Percentiles rank a stretch among this genome's conserved stretches.
Evolutionary conservation across 768 basidiomycete genomes (phyloP).

Genomic region (Coprinopsis marcescibilis): DNA sequence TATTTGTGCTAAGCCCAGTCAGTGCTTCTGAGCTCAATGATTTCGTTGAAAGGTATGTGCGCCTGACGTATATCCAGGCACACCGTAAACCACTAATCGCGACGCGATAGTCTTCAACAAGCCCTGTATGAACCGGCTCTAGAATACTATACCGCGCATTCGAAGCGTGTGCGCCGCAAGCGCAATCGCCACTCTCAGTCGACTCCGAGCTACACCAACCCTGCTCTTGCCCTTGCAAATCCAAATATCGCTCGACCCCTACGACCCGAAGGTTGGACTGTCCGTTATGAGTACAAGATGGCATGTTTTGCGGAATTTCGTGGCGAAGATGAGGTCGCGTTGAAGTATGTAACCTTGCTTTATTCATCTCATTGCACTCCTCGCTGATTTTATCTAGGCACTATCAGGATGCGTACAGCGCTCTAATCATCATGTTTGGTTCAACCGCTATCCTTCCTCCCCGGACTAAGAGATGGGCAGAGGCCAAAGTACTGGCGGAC

Average conservation of each 20-base stretch:
- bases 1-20: conserved; percentile 95
- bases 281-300: conserved; percentile 96
- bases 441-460: conserved; percentile 83
- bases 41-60: conserved; percentile 71
- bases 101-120: conserved; percentile 63
- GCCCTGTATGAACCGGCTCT: conserved; percentile 85
- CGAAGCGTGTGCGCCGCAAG: conserved; percentile 87
- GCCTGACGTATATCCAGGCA: neutral
- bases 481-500: conserved; percentile 95
- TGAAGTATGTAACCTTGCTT: conserved; percentile 69
- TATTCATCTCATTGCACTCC: conserved; percentile 10
- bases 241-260: conserved; percentile 51
- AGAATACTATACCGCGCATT: conserved; percentile 91
- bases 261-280: conserved; percentile 87
- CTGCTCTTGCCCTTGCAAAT: conserved; percentile 40
- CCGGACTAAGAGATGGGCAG: conserved; percentile 96
- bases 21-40: conserved; percentile 79
- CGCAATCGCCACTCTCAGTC: conserved; percentile 74
- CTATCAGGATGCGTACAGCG: conserved; percentile 90
- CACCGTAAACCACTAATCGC: conserved; percentile 5
- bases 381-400: conserved; percentile 46
- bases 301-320: conserved; percentile 95
- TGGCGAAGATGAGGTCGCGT: conserved; percentile 85
- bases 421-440: conserved; percentile 81
- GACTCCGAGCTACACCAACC: conserved; percentile 43